Conservation (phyloP, 495 filamentous ascomycete species). For the Annulohypoxylon stygium region DNA sequence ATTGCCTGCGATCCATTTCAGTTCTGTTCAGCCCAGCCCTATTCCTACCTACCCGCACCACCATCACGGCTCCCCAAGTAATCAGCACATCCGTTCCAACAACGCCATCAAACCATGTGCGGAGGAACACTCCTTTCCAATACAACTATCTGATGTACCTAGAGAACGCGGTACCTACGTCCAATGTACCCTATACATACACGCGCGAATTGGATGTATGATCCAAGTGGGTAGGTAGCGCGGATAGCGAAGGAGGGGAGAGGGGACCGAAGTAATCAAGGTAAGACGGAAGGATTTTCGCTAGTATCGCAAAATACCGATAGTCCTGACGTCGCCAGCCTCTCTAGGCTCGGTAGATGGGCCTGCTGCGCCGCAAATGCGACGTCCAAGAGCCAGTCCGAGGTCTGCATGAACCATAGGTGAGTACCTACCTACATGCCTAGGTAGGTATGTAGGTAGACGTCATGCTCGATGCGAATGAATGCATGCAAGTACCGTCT, state of each 20-base stretch:
- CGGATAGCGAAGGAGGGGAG: background rate
- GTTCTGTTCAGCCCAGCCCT: background rate
- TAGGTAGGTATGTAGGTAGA: background rate
- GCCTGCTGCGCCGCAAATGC: slow-evolving; percentile 1
- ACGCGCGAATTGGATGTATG: background rate
- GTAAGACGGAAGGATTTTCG: slow-evolving; percentile 1
- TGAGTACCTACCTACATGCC: background rate
- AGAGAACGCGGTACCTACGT: background rate
- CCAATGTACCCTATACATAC: background rate
- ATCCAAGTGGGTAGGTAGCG: background rate
- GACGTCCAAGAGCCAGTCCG: background rate
- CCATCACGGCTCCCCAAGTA: background rate
- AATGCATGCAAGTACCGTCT: background rate
- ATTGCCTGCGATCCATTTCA: background rate
- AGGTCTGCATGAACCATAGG: background rate
- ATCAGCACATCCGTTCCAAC: background rate
- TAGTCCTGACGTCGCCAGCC: background rate
- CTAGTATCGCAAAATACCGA: slow-evolving; percentile 2
- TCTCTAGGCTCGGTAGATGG: background rate
- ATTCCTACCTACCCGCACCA: background rate
- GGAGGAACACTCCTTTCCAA: background rate
- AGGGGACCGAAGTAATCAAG: background rate
- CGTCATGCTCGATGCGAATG: background rate
- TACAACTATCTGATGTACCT: no score
- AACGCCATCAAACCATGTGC: background rate